Evolutionary conservation across 495 filamentous ascomycete species (phyloP).

Genomic region (Coniosporium apollinis): DNA sequence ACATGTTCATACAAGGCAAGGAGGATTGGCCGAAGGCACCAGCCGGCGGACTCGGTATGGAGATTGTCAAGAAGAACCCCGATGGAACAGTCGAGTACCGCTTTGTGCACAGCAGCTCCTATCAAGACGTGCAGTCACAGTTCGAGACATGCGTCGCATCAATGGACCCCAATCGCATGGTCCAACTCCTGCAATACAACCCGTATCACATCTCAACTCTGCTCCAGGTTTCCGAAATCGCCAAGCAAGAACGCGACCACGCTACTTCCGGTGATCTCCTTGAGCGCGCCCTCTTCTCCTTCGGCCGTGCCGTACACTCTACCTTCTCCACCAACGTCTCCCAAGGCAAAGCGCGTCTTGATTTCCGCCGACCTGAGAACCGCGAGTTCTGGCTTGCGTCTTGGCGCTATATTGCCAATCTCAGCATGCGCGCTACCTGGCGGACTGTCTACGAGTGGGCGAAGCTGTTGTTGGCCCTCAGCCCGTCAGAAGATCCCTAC

Average conservation of each 20-base stretch:
- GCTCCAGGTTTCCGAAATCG: conserved; percentile 81
- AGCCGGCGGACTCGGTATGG: conserved; percentile 75
- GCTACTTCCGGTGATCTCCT: conserved; percentile 73
- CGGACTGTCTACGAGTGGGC: conserved; percentile 86
- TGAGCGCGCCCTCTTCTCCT: conserved; percentile 82
- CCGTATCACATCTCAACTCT: conserved; percentile 89
- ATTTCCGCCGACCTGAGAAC: conserved; percentile 68
- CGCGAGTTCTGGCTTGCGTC: conserved; percentile 81
- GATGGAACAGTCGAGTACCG: conserved; percentile 46
- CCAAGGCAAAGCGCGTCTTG: conserved; percentile 60
- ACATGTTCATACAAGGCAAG: conserved; percentile 76
- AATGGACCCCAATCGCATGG: conserved; percentile 59
- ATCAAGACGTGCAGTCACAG: conserved; percentile 55
- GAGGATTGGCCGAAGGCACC: conserved; percentile 77
- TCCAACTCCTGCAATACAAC: conserved; percentile 48
- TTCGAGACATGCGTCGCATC: conserved; percentile 69
- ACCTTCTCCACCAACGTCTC: conserved; percentile 59
- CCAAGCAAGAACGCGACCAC: conserved; percentile 75
- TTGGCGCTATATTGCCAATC: conserved; percentile 71
- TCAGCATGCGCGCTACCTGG: conserved; percentile 83
- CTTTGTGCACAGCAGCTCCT: conserved; percentile 59
- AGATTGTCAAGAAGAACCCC: conserved; percentile 35
- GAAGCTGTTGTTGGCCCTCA: conserved; percentile 62
- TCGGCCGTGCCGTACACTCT: conserved; percentile 70
- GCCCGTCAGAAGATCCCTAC: conserved; percentile 65